A percentile compares a stretch with the other conserved stretches of the same genome.
These are phyloP conservation scores for Pistacia atlantica DNA, from an alignment of 345 rosid species.

Conservation along the genomic window DNA sequence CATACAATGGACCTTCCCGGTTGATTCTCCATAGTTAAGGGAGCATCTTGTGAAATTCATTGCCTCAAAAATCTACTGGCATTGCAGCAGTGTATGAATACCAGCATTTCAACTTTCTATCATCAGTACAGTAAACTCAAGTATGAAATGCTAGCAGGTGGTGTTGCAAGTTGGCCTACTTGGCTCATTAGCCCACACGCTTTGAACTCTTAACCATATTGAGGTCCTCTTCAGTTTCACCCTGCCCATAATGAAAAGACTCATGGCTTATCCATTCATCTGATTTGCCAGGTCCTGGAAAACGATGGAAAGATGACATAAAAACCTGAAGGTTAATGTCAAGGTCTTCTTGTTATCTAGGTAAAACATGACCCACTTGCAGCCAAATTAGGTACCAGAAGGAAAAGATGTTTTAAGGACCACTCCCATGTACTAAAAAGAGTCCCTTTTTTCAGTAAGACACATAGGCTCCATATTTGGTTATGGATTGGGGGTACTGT, in stretches of 20 bases:
- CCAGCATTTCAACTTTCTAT: neutral
- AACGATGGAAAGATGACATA: neutral
- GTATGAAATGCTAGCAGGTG: neutral
- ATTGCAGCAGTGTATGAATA: neutral
- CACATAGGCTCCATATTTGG: neutral
- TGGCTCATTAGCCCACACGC: constrained; percentile 10
- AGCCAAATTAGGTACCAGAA: constrained; percentile 5
- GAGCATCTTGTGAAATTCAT: no score
- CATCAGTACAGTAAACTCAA: constrained; percentile 12
- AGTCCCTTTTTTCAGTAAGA: neutral
- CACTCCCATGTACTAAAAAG: neutral
- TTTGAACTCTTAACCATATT: neutral
- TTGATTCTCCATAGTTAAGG: no score
- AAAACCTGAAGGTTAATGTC: neutral
- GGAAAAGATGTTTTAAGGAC: constrained; percentile 20
- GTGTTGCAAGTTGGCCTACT: constrained; percentile 23
- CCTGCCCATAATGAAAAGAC: constrained; percentile 23
- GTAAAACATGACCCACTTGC: constrained; percentile 14
- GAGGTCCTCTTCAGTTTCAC: constrained; percentile 7
- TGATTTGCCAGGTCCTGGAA: constrained; percentile 5
- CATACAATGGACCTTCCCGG: no score
- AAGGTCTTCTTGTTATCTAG: constrained; percentile 7
- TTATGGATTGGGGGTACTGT: neutral
- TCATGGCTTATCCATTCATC: constrained; percentile 16
- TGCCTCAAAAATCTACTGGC: no score